These are phyloP conservation scores for Phytophthora megakarya DNA, from an alignment of 352 stramenopile species.

Conservation along the genomic window DNA sequence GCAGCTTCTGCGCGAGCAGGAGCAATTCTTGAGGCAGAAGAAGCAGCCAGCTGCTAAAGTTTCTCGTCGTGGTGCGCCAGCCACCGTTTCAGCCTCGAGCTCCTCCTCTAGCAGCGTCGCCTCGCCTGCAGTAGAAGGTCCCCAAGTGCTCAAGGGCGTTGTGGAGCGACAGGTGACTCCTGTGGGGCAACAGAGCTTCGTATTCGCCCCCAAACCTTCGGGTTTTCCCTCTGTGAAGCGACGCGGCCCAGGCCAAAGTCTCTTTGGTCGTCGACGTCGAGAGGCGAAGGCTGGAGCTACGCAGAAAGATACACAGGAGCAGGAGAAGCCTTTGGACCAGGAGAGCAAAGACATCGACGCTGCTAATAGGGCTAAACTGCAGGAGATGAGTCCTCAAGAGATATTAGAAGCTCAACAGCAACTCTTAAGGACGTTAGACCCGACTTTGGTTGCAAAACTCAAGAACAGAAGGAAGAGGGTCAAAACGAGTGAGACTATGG, in stretches of 20 bases:
- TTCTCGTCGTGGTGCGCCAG: constrained; percentile 20
- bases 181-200: constrained; percentile 40
- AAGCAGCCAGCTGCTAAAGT: constrained; percentile 69
- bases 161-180: constrained; percentile 64
- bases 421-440: constrained; percentile 62
- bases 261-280: constrained; percentile 69
- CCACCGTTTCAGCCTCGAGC: constrained; percentile 11
- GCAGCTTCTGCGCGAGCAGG: constrained; percentile 81
- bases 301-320: constrained; percentile 1
- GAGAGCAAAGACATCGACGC: constrained; percentile 64
- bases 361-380: constrained; percentile 55
- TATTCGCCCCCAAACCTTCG: constrained; percentile 37
- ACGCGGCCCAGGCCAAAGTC: constrained; percentile 51
- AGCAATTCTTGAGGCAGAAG: constrained; percentile 70
- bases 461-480: constrained; percentile 36
- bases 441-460: constrained; percentile 70
- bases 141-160: constrained; percentile 59
- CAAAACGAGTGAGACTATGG: constrained; percentile 6
- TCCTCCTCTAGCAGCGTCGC: constrained; percentile 3
- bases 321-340: constrained; percentile 27
- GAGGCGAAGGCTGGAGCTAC: constrained; percentile 7
- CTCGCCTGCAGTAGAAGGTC: constrained; percentile 16
- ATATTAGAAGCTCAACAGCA: constrained; percentile 77
- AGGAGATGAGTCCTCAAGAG: constrained; percentile 69
- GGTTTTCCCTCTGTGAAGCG: constrained; percentile 69